Evolutionary conservation across 179 eudicot species (phyloP), one percentile per base, ranked within the genome.

Genomic region (Gypsophila paniculata): DNA sequence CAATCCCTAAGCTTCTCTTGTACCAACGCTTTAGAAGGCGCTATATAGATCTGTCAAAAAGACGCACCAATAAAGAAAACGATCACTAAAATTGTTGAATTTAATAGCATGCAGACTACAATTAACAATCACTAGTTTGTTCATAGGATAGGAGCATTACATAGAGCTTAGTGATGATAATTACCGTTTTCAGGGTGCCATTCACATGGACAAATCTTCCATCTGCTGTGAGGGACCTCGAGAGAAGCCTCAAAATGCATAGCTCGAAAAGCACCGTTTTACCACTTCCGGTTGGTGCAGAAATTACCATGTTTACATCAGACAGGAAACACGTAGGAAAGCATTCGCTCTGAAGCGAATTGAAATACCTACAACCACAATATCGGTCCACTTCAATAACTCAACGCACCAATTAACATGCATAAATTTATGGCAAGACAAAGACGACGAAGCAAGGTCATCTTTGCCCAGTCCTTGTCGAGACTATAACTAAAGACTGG

Each of bases 201-300:
- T 86, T 89, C 13, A 65, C 74, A 68, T 81, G 99, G 61, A 61
- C 48, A 77, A 91, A 88, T 74, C 78, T 90, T 78, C 91, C 99
- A 49, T 91, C 95, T 23, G 78, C 70, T 63, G 91, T 86, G 75
- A 94, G 88, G 77, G 86, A 90, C 86, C 82, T 91, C 59, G 97
- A 89, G 64, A 94, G 94, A 78, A 91, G 87, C 88, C 94, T 89
- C 81, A 94, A 82, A 74, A 94, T 90, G 83, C 97, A 94, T 69
- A 94, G 82, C 86, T 94, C 99, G 72, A 94, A 94, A 15, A 91
- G 94, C 68, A 91, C 99, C 18, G 97, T 94, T 78, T 94, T 94
- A 10, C 99, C 99, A 78, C 99, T 94, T 75, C 99, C 99, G 80
- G 99, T 94, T 74, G 97, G 99, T 69, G 97, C 99, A 70, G 97